Evolutionary conservation across 1,284 basidiomycete genomes (phyloP).

Genomic region (Lignosus rhinocerotis): DNA sequence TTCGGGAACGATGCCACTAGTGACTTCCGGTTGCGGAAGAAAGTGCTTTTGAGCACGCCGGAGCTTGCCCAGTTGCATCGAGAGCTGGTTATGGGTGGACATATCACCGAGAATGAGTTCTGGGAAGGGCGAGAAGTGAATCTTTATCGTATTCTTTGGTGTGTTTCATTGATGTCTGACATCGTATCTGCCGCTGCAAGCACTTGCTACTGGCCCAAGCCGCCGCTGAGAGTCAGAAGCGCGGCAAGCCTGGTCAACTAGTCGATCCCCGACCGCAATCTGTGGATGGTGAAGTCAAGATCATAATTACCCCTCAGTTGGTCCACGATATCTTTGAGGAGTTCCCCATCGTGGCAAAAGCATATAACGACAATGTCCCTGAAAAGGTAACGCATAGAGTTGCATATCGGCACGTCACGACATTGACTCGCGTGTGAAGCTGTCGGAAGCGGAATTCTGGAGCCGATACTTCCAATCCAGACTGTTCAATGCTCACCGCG

Average conservation of each 20-base stretch:
- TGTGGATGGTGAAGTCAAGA: constrained; percentile 82
- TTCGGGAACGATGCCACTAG: constrained; percentile 54
- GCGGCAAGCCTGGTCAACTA: constrained; percentile 82
- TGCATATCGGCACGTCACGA: background rate
- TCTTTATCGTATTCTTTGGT: constrained; percentile 1
- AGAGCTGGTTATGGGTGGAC: constrained; percentile 82
- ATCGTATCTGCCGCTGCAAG: constrained; percentile 36
- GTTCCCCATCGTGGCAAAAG: constrained; percentile 91
- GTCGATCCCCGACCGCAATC: constrained; percentile 89
- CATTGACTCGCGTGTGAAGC: constrained; percentile 41
- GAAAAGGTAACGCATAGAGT: constrained; percentile 52
- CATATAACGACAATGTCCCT: constrained; percentile 93
- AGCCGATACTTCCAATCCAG: constrained; percentile 94
- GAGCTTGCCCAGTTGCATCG: constrained; percentile 79
- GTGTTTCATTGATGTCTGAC: constrained; percentile 10
- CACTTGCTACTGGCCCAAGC: constrained; percentile 73
- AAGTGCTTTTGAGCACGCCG: constrained; percentile 75
- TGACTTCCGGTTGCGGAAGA: constrained; percentile 75
- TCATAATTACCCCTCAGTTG: constrained; percentile 90
- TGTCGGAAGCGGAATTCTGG: constrained; percentile 94
- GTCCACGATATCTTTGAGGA: constrained; percentile 97
- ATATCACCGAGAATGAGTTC: constrained; percentile 90
- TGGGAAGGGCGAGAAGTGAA: constrained; percentile 92
- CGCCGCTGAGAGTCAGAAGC: constrained; percentile 72
- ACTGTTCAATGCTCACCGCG: constrained; percentile 92